These are phyloP conservation scores for Rosa multiflora DNA, from an alignment of 306 rosid genomes.

Conservation along the genomic window DNA sequence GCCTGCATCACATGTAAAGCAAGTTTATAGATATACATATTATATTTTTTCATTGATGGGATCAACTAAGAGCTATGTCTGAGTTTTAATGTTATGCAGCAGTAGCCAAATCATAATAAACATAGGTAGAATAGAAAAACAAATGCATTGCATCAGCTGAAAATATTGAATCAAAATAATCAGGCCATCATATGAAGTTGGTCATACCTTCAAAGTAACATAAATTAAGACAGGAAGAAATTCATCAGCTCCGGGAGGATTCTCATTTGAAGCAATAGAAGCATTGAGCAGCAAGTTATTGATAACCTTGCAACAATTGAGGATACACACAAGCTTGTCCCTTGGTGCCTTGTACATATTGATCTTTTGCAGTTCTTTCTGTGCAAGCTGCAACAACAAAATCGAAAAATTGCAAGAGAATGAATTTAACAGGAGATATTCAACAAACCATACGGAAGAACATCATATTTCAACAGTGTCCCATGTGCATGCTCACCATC, in stretches of 20 bases:
- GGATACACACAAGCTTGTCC: slow-evolving; percentile 92
- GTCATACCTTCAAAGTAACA: slow-evolving; percentile 72
- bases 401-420: slow-evolving; percentile 22
- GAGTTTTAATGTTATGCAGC: background rate
- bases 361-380: slow-evolving; percentile 92
- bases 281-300: slow-evolving; percentile 85
- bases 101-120: background rate
- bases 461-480: background rate
- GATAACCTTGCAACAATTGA: slow-evolving; percentile 94
- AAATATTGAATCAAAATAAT: background rate
- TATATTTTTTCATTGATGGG: background rate
- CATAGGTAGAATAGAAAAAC: background rate
- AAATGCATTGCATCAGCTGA: background rate
- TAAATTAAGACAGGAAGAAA: no score
- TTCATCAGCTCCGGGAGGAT: slow-evolving; percentile 94
- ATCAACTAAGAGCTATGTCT: background rate
- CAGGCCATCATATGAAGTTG: slow-evolving; percentile 15
- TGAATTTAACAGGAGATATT: slow-evolving; percentile 20
- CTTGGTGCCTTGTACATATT: slow-evolving; percentile 98
- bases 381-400: slow-evolving; percentile 79
- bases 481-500: background rate
- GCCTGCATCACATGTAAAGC: slow-evolving; percentile 61
- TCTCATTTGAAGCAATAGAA: slow-evolving; percentile 76
- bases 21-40: slow-evolving; percentile 9
- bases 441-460: background rate